A percentile compares a stretch with the other conserved stretches of the same genome.
phyloP scores from a whole-genome alignment of 257 asterid genomes.

The Paraleonurus japonicus region DNA sequence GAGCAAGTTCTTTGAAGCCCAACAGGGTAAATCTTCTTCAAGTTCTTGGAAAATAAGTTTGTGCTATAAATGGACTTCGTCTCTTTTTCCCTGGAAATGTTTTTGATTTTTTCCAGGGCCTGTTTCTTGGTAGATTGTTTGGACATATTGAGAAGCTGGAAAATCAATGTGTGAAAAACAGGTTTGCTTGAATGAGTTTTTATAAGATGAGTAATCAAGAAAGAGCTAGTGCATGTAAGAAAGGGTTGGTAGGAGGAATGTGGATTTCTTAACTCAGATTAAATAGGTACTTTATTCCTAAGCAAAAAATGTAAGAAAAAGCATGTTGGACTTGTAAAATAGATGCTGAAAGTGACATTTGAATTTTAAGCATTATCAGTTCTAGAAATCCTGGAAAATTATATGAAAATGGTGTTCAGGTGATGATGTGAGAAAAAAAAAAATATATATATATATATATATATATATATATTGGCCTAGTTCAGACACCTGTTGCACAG shows the following conservation, averaged over 20 bases:
- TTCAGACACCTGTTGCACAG: constrained; percentile 19
- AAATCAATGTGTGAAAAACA: neutral
- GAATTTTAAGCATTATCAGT: constrained; percentile 28
- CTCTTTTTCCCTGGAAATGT: constrained; percentile 44
- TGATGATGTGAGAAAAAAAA: neutral
- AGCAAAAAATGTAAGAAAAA: constrained; percentile 46
- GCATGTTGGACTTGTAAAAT: constrained; percentile 34
- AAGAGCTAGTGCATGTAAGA: constrained; percentile 23
- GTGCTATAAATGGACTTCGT: constrained; percentile 34
- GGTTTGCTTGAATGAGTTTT: constrained; percentile 1
- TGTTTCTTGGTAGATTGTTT: constrained; percentile 43
- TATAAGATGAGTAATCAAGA: constrained; percentile 16
- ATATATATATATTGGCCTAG: neutral
- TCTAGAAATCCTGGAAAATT: constrained; percentile 8
- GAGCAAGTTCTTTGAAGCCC: constrained; percentile 68
- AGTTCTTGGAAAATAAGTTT: constrained; percentile 49
- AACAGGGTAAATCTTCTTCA: constrained; percentile 72
- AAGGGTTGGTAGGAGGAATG: constrained; percentile 53
- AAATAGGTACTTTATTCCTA: constrained; percentile 40
- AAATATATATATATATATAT: too few relatives aligned
- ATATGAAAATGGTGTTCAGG: constrained; percentile 4
- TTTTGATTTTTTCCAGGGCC: constrained; percentile 42
- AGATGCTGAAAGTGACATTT: constrained; percentile 30
- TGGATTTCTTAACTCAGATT: constrained; percentile 44
- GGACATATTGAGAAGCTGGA: constrained; percentile 38